Percentiles rank a stretch among this genome's conserved stretches.
Evolutionary conservation across 495 filamentous ascomycete genomes (phyloP).

Genomic region (Aspergillus bertholletiae): DNA sequence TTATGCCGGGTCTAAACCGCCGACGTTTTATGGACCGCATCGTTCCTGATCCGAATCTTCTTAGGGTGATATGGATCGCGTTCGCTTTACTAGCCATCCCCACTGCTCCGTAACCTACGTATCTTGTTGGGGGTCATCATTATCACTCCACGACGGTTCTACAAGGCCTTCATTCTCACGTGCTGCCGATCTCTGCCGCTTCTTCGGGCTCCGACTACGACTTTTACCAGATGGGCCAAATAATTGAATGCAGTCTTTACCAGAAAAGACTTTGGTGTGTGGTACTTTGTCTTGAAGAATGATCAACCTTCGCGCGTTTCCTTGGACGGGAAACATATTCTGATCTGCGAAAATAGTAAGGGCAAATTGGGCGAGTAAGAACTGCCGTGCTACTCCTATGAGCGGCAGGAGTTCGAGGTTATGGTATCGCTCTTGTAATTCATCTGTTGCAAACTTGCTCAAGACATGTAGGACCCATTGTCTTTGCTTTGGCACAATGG

Average conservation of each 20-base stretch:
- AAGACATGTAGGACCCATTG: slow-evolving; percentile 5
- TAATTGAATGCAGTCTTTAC: neutral
- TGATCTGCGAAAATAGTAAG: neutral
- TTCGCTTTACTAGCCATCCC: neutral
- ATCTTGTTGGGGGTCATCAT: neutral
- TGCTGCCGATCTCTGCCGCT: neutral
- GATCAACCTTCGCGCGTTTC: slow-evolving; percentile 1
- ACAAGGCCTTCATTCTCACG: neutral
- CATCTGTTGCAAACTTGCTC: neutral
- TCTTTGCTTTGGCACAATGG: slow-evolving; percentile 3
- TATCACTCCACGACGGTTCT: too few species aligned
- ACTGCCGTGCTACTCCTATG: neutral
- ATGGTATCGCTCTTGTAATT: slow-evolving; percentile 4
- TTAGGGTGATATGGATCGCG: neutral
- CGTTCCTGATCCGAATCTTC: neutral
- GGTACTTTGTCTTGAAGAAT: neutral
- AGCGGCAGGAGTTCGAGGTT: slow-evolving; percentile 1
- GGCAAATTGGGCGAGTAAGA: slow-evolving; percentile 3
- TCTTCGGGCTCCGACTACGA: too few species aligned
- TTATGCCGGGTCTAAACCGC: too few species aligned
- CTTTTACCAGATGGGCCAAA: too few species aligned
- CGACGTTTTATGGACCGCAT: neutral
- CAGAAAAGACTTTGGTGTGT: neutral
- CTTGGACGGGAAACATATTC: slow-evolving; percentile 1
- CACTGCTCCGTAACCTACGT: neutral